Evolutionary conservation across 2,329 filamentous ascomycete species (phyloP).

Genomic region (Pseudopyricularia cyperi): DNA sequence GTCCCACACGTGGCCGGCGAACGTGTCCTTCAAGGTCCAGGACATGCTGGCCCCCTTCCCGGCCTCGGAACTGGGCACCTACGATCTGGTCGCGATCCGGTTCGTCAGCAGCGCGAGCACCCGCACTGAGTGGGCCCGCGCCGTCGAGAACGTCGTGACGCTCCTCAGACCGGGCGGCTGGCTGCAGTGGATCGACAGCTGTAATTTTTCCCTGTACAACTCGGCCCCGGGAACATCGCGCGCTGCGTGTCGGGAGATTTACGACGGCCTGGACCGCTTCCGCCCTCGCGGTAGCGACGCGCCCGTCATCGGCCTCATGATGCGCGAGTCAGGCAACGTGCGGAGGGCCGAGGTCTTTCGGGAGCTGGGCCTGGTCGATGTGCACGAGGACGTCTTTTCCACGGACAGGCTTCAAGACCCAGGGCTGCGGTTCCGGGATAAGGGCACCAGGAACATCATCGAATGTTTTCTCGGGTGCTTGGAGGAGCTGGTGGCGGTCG

Average conservation of each 20-base stretch:
- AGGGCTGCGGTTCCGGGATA: slow-evolving; percentile 5
- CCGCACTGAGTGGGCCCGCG: slow-evolving; percentile 6
- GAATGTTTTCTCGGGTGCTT: slow-evolving; percentile 7
- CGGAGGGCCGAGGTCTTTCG: slow-evolving; percentile 2
- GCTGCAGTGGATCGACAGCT: slow-evolving; percentile 9
- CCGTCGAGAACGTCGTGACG: slow-evolving; percentile 9
- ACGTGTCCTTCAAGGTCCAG: slow-evolving; percentile 11
- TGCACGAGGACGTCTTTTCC: slow-evolving; percentile 10
- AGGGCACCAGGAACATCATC: slow-evolving; percentile 8
- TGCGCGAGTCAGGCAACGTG: slow-evolving; percentile 4
- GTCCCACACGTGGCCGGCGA: slow-evolving; percentile 6
- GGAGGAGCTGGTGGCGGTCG: slow-evolving; percentile 5
- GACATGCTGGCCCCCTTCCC: slow-evolving; percentile 12
- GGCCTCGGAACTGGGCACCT: slow-evolving; percentile 8
- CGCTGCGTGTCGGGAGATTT: slow-evolving; percentile 5
- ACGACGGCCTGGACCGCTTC: slow-evolving; percentile 4
- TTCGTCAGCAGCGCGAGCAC: slow-evolving; percentile 11
- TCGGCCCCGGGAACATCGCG: slow-evolving; percentile 4
- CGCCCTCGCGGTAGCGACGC: neutral
- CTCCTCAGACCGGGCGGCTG: slow-evolving; percentile 9
- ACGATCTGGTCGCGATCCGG: slow-evolving; percentile 13
- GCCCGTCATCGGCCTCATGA: slow-evolving; percentile 7
- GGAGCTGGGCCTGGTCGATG: slow-evolving; percentile 6
- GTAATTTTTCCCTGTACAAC: slow-evolving; percentile 5
- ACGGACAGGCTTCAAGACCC: slow-evolving; percentile 8